Percentiles rank a stretch among this genome's conserved stretches.
Conservation (phyloP, 176 grass and related monocot genomes). For the Bromus sterilis region DNA sequence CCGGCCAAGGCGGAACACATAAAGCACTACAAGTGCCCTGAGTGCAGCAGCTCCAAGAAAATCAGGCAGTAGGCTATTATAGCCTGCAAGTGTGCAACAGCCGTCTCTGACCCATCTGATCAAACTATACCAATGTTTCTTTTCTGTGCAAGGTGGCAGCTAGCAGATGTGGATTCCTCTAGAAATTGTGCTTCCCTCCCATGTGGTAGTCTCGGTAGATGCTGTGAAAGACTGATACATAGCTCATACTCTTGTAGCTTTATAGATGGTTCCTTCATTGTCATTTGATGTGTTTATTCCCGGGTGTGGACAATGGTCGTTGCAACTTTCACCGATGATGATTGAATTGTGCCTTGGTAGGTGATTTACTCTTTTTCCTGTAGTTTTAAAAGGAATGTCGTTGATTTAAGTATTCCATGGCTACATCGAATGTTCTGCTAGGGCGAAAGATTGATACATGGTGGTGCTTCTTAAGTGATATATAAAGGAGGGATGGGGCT, state of each 20-base stretch:
- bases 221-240: slow-evolving; percentile 13
- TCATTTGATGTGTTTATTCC: background rate
- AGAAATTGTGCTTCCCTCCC: slow-evolving; percentile 7
- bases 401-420: too few species aligned
- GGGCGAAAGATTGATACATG: too few species aligned
- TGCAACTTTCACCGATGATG: background rate
- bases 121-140: slow-evolving; percentile 11
- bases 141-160: background rate
- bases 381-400: too few species aligned
- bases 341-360: background rate
- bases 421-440: too few species aligned
- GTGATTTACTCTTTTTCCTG: background rate
- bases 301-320: background rate
- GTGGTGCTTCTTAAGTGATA: too few species aligned
- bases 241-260: background rate
- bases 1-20: slow-evolving; percentile 66
- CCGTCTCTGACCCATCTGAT: slow-evolving; percentile 30
- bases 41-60: slow-evolving; percentile 67
- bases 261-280: slow-evolving; percentile 12
- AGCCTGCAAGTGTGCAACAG: background rate
- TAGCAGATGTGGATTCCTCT: slow-evolving; percentile 31
- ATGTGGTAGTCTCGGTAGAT: slow-evolving; percentile 18
- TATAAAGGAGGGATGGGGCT: too few species aligned
- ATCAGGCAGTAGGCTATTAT: slow-evolving; percentile 24
- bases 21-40: slow-evolving; percentile 80